These are phyloP conservation scores for Mollisiaceae sp. DNA, from an alignment of 2,329 filamentous ascomycete genomes.

Conservation along the genomic window DNA sequence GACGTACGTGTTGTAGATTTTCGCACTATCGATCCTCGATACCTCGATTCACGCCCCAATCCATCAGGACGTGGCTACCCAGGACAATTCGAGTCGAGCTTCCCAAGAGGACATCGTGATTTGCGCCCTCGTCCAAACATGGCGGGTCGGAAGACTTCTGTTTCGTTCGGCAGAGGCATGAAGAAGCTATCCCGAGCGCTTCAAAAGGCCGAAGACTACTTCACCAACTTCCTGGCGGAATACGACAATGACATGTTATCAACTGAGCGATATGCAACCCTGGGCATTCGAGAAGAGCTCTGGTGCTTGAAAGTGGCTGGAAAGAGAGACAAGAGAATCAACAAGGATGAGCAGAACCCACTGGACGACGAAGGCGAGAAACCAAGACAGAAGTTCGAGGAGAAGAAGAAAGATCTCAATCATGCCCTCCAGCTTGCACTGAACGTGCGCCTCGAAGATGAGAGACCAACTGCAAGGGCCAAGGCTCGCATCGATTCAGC, in stretches of 20 bases:
- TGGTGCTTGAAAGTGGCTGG: conserved; percentile 30
- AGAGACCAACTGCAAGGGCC: conserved; percentile 9
- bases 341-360: conserved; percentile 15
- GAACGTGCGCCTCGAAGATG: conserved; percentile 6
- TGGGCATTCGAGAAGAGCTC: conserved; percentile 23
- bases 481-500: conserved; percentile 20
- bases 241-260: conserved; percentile 29
- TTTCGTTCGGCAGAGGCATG: conserved; percentile 25
- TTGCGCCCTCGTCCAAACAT: neutral
- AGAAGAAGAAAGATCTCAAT: conserved; percentile 12
- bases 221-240: conserved; percentile 28
- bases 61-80: neutral
- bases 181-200: conserved; percentile 25
- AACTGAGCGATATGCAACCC: conserved; percentile 28
- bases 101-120: neutral
- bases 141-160: neutral
- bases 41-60: neutral
- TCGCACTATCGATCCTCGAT: conserved; percentile 1
- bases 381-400: conserved; percentile 15
- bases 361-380: conserved; percentile 6
- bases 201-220: conserved; percentile 31
- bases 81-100: neutral
- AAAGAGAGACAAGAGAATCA: conserved; percentile 14
- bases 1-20: neutral
- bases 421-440: conserved; percentile 20